A percentile compares a stretch with the other conserved stretches of the same genome.
Conservation (phyloP, 495 filamentous ascomycete species). For the Glonium stellatum region DNA sequence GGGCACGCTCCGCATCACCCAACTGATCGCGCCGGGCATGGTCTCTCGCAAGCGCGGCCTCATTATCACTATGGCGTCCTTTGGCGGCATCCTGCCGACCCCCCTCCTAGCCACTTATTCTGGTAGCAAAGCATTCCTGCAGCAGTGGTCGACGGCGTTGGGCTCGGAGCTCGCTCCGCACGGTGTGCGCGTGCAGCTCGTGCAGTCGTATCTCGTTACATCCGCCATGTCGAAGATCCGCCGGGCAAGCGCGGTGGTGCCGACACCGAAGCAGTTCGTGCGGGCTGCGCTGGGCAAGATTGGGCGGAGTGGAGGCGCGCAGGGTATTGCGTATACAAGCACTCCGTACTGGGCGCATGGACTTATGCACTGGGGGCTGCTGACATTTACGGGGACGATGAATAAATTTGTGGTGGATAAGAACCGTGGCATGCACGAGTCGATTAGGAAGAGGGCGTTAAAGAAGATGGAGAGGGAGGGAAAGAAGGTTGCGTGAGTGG, state of each 20-base stretch:
- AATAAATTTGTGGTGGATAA: slow-evolving; percentile 53
- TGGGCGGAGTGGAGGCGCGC: slow-evolving; percentile 67
- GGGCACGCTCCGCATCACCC: slow-evolving; percentile 79
- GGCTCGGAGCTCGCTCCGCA: slow-evolving; percentile 71
- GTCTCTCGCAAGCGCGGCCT: slow-evolving; percentile 72
- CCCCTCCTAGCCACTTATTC: slow-evolving; percentile 95
- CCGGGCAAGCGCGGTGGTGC: slow-evolving; percentile 64
- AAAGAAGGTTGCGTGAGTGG: slow-evolving; percentile 44
- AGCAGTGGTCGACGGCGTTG: slow-evolving; percentile 88
- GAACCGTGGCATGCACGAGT: slow-evolving; percentile 77
- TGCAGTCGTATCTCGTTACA: slow-evolving; percentile 85
- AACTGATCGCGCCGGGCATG: slow-evolving; percentile 80
- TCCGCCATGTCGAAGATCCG: slow-evolving; percentile 95
- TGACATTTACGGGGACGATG: slow-evolving; percentile 61
- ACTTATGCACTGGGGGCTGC: slow-evolving; percentile 76
- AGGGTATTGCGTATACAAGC: slow-evolving; percentile 67
- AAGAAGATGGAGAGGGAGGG: slow-evolving; percentile 80
- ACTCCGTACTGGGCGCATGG: slow-evolving; percentile 93
- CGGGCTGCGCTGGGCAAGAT: slow-evolving; percentile 71
- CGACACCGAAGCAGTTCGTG: slow-evolving; percentile 77
- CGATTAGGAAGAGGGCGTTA: slow-evolving; percentile 79
- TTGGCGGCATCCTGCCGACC: slow-evolving; percentile 83
- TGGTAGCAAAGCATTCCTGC: slow-evolving; percentile 95
- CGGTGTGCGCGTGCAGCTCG: slow-evolving; percentile 76
- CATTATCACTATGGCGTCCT: slow-evolving; percentile 95